These are phyloP conservation scores for Erodium chrysanthum DNA, from an alignment of 441 rosid genomes.

Conservation along the genomic window DNA sequence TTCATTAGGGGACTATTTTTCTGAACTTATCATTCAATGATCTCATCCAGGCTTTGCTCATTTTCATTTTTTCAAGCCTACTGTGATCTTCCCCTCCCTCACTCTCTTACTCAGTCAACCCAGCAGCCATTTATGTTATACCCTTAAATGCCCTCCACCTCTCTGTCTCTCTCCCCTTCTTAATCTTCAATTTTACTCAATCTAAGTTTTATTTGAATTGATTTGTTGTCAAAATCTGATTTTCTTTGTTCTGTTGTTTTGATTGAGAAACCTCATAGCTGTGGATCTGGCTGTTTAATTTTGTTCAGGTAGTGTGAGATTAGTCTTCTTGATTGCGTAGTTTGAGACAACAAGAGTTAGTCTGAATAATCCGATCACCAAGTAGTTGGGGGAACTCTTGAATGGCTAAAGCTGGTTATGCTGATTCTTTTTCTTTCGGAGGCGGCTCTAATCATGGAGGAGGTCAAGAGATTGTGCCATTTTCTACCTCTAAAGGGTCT, in stretches of 20 bases:
- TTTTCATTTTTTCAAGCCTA: constrained; percentile 2
- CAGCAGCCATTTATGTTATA: neutral
- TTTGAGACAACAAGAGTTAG: too few relatives aligned
- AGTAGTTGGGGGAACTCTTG: too few relatives aligned
- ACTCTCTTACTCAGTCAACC: neutral
- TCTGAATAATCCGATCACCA: too few relatives aligned
- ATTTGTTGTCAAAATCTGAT: neutral
- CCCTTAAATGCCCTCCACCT: neutral
- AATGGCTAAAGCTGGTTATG: too few relatives aligned
- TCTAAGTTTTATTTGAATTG: neutral
- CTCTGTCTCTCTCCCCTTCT: neutral
- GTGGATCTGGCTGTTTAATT: neutral
- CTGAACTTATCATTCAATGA: neutral
- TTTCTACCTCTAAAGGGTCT: too few relatives aligned
- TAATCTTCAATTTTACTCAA: neutral
- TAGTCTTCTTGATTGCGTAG: too few relatives aligned
- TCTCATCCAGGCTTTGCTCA: constrained; percentile 1
- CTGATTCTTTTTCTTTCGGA: too few relatives aligned
- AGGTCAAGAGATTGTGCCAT: too few relatives aligned
- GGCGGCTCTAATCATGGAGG: too few relatives aligned
- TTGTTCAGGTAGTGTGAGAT: neutral
- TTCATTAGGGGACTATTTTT: neutral
- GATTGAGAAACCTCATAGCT: neutral
- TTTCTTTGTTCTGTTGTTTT: neutral
- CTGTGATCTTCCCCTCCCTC: neutral